phyloP scores from a whole-genome alignment of 768 basidiomycete species.

The Boletus subparvulus region DNA sequence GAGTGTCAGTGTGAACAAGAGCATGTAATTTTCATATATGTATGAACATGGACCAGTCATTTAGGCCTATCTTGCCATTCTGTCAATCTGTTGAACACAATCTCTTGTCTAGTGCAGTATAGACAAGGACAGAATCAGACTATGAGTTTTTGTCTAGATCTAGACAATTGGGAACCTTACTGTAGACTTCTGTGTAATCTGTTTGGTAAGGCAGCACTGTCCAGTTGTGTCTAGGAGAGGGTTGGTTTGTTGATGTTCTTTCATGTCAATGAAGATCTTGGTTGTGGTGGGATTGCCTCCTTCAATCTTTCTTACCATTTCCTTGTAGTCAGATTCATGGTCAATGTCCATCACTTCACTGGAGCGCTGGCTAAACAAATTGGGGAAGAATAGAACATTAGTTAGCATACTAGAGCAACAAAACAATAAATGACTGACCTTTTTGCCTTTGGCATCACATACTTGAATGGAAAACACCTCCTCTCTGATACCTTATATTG shows the following conservation, averaged over 20 bases:
- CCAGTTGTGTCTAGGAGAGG: too few relatives aligned
- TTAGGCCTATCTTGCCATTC: too few relatives aligned
- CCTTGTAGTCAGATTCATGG: conserved; percentile 4
- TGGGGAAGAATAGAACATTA: rapidly evolving
- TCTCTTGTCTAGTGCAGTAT: neutral
- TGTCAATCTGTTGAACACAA: too few relatives aligned
- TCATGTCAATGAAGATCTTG: conserved; percentile 7
- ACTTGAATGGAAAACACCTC: conserved; percentile 10
- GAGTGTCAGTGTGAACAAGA: too few relatives aligned
- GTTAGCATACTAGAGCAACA: neutral
- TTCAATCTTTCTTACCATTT: conserved; percentile 13
- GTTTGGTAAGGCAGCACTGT: too few relatives aligned
- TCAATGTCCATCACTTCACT: conserved; percentile 9
- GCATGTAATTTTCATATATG: too few relatives aligned
- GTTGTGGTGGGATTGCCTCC: neutral
- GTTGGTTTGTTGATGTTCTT: too few relatives aligned
- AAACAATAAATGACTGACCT: neutral
- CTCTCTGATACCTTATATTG: conserved; percentile 24
- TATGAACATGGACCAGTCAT: too few relatives aligned
- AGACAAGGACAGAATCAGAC: too few relatives aligned
- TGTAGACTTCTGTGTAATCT: too few relatives aligned
- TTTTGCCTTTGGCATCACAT: conserved; percentile 1
- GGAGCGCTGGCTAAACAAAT: neutral
- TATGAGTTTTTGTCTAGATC: too few relatives aligned
- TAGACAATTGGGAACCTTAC: too few relatives aligned